Conservation (phyloP, 768 basidiomycete genomes). For the Myochromella boudieri region DNA sequence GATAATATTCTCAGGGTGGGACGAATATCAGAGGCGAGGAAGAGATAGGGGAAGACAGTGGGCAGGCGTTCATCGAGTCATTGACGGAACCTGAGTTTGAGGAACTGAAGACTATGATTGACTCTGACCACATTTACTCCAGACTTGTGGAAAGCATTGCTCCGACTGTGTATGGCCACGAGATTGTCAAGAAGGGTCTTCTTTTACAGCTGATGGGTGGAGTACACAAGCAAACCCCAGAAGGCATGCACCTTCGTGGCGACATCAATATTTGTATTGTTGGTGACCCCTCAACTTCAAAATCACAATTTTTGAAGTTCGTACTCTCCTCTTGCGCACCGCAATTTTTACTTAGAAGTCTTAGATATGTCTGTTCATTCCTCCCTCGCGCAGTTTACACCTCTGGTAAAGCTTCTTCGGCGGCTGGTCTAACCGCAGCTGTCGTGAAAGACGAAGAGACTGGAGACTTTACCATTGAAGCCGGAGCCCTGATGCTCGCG, state of each 20-base stretch:
- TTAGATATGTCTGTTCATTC: slow-evolving; percentile 96
- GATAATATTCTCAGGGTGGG: slow-evolving; percentile 50
- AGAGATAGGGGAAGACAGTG: slow-evolving; percentile 73
- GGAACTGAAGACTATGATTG: slow-evolving; percentile 92
- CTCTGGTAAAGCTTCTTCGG: slow-evolving; percentile 98
- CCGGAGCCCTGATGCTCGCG: slow-evolving; percentile 97
- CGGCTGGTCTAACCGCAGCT: slow-evolving; percentile 97
- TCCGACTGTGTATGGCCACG: slow-evolving; percentile 97
- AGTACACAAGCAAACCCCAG: slow-evolving; percentile 93
- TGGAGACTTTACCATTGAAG: slow-evolving; percentile 99
- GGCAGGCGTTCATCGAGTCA: slow-evolving; percentile 83
- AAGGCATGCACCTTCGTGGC: slow-evolving; percentile 97
- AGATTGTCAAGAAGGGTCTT: slow-evolving; percentile 98
- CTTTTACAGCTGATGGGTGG: slow-evolving; percentile 97
- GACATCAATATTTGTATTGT: slow-evolving; percentile 99
- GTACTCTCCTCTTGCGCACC: slow-evolving; percentile 23
- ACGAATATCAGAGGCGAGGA: slow-evolving; percentile 91
- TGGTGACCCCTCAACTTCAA: slow-evolving; percentile 96
- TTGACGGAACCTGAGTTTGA: slow-evolving; percentile 94
- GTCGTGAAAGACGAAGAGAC: slow-evolving; percentile 99
- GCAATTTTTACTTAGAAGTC: not conserved
- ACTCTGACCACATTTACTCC: slow-evolving; percentile 92
- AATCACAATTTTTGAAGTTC: slow-evolving; percentile 97
- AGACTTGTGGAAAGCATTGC: slow-evolving; percentile 93
- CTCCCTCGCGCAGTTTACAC: slow-evolving; percentile 97